phyloP scores from a whole-genome alignment of 2,329 filamentous ascomycete species.

The Aspergillus brasiliensis region DNA sequence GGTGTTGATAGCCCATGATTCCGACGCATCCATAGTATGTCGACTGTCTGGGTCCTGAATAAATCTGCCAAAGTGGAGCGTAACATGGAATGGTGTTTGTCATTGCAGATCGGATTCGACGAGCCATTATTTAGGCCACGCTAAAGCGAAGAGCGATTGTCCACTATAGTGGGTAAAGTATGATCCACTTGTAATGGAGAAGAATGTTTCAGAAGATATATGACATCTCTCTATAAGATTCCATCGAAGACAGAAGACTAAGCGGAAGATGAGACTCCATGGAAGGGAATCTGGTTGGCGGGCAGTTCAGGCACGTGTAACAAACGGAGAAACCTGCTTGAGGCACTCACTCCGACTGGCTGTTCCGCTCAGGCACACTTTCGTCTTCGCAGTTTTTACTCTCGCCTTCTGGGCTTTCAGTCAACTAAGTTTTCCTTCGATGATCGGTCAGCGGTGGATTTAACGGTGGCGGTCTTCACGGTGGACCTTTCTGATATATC shows the following conservation, averaged over 20 bases:
- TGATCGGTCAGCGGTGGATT: background rate
- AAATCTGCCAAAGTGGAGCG: background rate
- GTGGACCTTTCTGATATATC: background rate
- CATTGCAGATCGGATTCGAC: constrained; percentile 9
- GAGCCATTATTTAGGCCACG: background rate
- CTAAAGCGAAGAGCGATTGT: background rate
- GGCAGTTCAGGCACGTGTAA: background rate
- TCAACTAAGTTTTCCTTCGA: background rate
- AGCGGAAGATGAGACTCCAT: background rate
- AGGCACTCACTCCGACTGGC: background rate
- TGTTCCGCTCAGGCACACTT: background rate
- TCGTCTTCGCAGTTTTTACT: too few relatives aligned
- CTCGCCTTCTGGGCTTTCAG: background rate
- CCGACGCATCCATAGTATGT: background rate
- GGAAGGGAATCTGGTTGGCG: background rate
- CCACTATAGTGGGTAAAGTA: background rate
- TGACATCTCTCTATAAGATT: background rate
- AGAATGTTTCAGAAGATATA: background rate
- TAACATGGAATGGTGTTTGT: background rate
- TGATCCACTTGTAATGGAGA: background rate
- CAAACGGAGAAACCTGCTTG: background rate
- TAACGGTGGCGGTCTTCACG: background rate
- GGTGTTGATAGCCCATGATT: background rate
- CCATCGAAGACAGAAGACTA: background rate
- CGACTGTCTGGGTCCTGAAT: background rate